Evolutionary conservation across 192 early-diverging fungal genomes (phyloP), one percentile per base, ranked within the genome.

Genomic region (Podila minutissima): DNA sequence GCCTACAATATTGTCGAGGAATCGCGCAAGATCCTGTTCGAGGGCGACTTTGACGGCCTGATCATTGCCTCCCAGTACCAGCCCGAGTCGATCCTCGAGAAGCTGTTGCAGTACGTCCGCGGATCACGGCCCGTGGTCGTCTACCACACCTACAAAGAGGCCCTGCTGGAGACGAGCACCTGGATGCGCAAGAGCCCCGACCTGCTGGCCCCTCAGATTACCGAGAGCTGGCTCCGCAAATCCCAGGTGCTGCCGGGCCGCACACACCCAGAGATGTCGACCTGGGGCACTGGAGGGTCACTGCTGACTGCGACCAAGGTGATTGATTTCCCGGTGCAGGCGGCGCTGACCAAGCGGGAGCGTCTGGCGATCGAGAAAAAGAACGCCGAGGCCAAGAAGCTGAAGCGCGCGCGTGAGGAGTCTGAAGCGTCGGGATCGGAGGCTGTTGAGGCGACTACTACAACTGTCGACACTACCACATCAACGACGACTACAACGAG

Each of bases 161-260:
- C 88, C 20, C 78, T 94, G 12, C 38, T 94, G 11, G 86, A 90
- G 32, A 84, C 91, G 5, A 91, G 87, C 59, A 83, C 85, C 10
- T 87, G 87, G 83, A 89, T 98, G 86, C 88, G 93, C 37, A 85
- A 82, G 57, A 92, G 89, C 11, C 84, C 83, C 1, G 86, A 90
- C 19, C 96, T 90, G 49, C 72, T 97, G 60, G 95, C 96, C 53
- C 91, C 94, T 15, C 93, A 96, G 74, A 67, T 99, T 24, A 94
- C 92, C 2, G 97, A 99, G 72, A 94, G 93, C 74, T 97, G 93
- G 93, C 84, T 98, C 61, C 88, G 98, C 31, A 92, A 97, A 74
- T 95, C 94, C 67, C 94, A 95, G 71, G 90, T 95, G 4, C 85
- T 95, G 57, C 93, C 93, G 17, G 91, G 88, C 32, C 91, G 94